Evolutionary conservation across 306 rosid genomes (phyloP), one percentile per base, ranked within the genome.

Genomic region (Glycyrrhiza uralensis): DNA sequence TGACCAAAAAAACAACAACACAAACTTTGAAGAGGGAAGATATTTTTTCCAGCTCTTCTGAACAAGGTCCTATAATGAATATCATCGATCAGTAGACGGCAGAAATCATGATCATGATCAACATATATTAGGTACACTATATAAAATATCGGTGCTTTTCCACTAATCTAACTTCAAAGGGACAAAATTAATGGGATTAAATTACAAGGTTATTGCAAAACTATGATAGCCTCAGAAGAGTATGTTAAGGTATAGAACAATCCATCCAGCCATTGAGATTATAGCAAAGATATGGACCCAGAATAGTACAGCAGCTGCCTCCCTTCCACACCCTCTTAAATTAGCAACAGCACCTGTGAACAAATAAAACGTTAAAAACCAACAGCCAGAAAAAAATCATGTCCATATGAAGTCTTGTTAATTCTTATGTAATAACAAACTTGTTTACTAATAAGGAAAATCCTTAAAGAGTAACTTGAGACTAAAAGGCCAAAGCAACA

Each of bases 271-370:
- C 99, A 95, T 95, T 66, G 99, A 92, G 85, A 95, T 64, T 59
- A 92, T 5, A 2, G 99, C 96, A 79, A 95, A 95, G 76, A 95
- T 82, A 75, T 95, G 99, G 49, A 95, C 97, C 99, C 99, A 95
- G 76, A 95, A 95, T 59, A 95, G 80, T 8, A 92, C 83, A 0
- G 96, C 97, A 24, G 99, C 99, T 20, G 99, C 91, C 33, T 95
- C 97, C 80, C 78, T 85, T 58, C 99, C 99, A 36, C 99, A 95
- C 23, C 99, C 99, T 86, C 96, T 88, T 78, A 95, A 85, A 87
- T 79, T 95, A 39, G 99, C 99, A 79, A 95, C 92, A 15, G 99
- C 97, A 57, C 97, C 99, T 95, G 79, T 77, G 41, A 52, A 63
- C 17, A 74, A 72, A 46, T 55, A 45, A 66, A 46, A 17, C 22